Base-by-base conservation (phyloP, 2,329 filamentous ascomycete species). In the Exophiala dermatitidis region DNA sequence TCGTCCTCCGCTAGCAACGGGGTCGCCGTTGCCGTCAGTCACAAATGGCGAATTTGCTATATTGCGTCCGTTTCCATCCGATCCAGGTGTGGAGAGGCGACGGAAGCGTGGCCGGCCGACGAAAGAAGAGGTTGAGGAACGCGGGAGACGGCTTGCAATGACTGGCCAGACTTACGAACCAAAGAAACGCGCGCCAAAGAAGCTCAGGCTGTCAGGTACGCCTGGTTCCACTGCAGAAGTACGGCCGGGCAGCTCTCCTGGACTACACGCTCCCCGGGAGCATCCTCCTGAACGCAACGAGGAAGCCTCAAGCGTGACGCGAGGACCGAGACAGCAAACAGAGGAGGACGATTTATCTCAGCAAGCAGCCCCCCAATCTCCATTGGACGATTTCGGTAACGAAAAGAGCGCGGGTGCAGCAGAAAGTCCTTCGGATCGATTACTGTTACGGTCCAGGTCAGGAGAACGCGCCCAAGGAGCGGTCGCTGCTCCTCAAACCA, bases 51-150 rank as follows among this genome's bases (percentile, higher is more conserved):
- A 62, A 38, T 59, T 57, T 31, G 56, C 46, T 19, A 60, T 59
- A 30, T 44, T 60, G 30, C 56, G 56, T 9, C 50, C 52, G 7
- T 52, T 53, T 33, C 49, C 45, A 38, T 49, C 50, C n/a, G 61
- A 62, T 8, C 12, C 46, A n/a, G 40, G 30, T 4, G 42, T 48
- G 5, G 59, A 59, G 45, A 47, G 49, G 8, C 57, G 50, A 41
- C 57, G 46, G 56, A 63, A 63, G 44, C 58, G 61, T 19, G 61
- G 61, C 12, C 60, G 61, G 12, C 61, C 61, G 31, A 63, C 56
- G n/a, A 63, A 62, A 41, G 60, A 60, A 50, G 61, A 62, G 30
- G 61, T 47, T n/a, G 61, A 60, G 49, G 60, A 62, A 50, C 61
- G 61, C 46, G 58, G 60, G 29, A 50, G 60, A 4, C 48, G 47